A percentile compares a stretch with the other conserved stretches of the same genome.
Conservation (phyloP, 73 alveolate genomes). For the Uronychia setigera region DNA sequence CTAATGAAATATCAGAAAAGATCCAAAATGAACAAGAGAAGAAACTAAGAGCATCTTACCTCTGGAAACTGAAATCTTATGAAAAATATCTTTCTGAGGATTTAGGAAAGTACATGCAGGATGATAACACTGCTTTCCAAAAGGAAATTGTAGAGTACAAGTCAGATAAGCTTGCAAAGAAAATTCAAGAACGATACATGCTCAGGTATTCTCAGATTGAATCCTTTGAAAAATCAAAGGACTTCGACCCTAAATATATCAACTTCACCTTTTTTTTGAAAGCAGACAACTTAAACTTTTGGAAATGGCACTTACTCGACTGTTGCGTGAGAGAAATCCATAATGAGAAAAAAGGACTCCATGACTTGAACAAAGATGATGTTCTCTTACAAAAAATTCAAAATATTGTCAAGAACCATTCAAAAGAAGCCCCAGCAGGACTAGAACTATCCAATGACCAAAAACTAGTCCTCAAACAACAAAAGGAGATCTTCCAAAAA, state of each 20-base stretch:
- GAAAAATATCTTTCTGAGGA: not conserved
- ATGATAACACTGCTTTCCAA: not conserved
- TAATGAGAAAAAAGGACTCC: conserved; percentile 3
- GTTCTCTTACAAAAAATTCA: not conserved
- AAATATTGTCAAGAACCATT: not conserved
- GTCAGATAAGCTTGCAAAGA: not conserved
- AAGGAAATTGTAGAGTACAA: not conserved
- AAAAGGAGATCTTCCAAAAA: not conserved
- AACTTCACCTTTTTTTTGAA: not conserved
- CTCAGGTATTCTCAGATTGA: not conserved
- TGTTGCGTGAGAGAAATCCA: conserved; percentile 3
- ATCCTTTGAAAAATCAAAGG: conserved; percentile 1
- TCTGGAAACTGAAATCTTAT: not conserved
- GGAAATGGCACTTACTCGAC: conserved; percentile 26
- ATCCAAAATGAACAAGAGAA: not conserved
- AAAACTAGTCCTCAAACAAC: not conserved
- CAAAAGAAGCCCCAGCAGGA: conserved; percentile 10
- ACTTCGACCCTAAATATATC: not conserved
- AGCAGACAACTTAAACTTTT: not conserved
- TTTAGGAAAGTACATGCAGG: not conserved
- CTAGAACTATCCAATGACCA: not conserved
- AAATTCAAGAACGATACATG: not conserved
- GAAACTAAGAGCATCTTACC: not conserved
- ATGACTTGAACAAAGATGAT: not conserved
- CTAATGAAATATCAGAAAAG: not conserved